Conservation (phyloP, 2,329 filamentous ascomycete genomes). For the Nigrospora sphaerica region DNA sequence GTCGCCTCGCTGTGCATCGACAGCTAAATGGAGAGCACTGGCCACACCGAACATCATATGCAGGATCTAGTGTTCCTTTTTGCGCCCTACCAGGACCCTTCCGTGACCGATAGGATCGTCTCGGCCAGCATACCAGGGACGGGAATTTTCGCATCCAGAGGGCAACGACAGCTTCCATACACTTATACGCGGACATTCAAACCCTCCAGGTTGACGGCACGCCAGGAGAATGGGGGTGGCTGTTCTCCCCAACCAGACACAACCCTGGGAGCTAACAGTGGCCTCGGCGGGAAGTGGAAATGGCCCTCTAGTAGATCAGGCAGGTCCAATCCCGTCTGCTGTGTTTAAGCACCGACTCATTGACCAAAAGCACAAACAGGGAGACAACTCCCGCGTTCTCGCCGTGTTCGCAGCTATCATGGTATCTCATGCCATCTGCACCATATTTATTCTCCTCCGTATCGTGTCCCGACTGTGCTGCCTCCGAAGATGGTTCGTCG, state of each 20-base stretch:
- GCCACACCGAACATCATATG: too few species aligned
- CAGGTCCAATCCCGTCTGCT: not conserved
- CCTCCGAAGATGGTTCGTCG: slow-evolving; percentile 1
- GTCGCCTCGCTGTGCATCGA: not conserved
- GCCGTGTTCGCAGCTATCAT: not conserved
- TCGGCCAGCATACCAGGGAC: too few species aligned
- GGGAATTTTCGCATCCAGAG: too few species aligned
- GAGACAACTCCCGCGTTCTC: not conserved
- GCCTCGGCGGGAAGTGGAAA: not conserved
- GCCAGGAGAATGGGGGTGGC: too few species aligned
- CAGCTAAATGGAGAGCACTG: not conserved
- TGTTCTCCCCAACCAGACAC: not conserved
- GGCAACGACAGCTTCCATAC: too few species aligned
- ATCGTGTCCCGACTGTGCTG: not conserved
- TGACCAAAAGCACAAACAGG: not conserved
- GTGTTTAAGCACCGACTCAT: not conserved
- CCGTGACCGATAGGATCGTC: too few species aligned
- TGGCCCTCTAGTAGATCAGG: not conserved
- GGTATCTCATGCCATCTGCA: not conserved
- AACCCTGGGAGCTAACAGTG: too few species aligned
- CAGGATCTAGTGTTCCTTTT: too few species aligned
- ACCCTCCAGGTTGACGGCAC: too few species aligned
- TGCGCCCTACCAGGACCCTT: too few species aligned
- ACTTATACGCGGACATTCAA: too few species aligned
- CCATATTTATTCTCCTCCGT: not conserved